A percentile compares a stretch with the other conserved stretches of the same genome.
phyloP scores from a whole-genome alignment of 2,329 filamentous ascomycete species.

The Tolypocladium paradoxum region DNA sequence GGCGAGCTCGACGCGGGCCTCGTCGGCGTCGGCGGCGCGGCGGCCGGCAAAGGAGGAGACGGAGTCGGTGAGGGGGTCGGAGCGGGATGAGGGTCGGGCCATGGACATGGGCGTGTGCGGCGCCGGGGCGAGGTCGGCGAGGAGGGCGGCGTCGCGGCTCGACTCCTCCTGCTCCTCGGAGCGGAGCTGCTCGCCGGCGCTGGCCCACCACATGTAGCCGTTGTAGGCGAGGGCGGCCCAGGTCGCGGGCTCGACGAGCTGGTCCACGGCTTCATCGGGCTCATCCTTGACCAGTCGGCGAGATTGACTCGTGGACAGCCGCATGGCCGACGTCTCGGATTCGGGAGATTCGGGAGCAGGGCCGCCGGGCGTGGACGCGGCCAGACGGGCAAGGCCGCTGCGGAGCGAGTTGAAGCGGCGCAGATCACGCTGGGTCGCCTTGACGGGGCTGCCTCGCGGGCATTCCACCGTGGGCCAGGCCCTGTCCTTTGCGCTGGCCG shows the following conservation, averaged over 20 bases:
- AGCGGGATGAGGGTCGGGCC: conserved; percentile 18
- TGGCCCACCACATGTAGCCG: conserved; percentile 86
- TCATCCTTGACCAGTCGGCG: conserved; percentile 21
- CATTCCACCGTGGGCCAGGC: conserved; percentile 69
- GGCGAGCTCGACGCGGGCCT: conserved; percentile 51
- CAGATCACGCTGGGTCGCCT: conserved; percentile 83
- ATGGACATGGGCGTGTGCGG: conserved; percentile 19
- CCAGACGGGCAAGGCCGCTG: conserved; percentile 45
- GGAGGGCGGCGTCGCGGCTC: conserved; percentile 42
- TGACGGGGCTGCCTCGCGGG: conserved; percentile 53
- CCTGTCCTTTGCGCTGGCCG: conserved; percentile 45
- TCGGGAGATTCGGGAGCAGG: conserved; percentile 16
- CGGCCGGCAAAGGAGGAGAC: conserved; percentile 31
- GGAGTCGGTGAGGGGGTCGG: conserved; percentile 29
- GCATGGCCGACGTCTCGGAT: conserved; percentile 14
- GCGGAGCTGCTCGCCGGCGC: conserved; percentile 60
- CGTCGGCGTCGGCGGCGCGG: conserved; percentile 24
- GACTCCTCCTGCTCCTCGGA: conserved; percentile 49
- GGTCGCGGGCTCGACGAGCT: conserved; percentile 50
- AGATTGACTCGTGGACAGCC: conserved; percentile 16
- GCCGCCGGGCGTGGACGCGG: conserved; percentile 10
- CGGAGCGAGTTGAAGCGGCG: conserved; percentile 65
- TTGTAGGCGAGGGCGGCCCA: conserved; percentile 70
- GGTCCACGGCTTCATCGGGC: conserved; percentile 39
- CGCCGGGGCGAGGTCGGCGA: conserved; percentile 38